These are phyloP conservation scores for Xanthoconium separans DNA, from an alignment of 1,284 basidiomycete genomes.

Conservation along the genomic window DNA sequence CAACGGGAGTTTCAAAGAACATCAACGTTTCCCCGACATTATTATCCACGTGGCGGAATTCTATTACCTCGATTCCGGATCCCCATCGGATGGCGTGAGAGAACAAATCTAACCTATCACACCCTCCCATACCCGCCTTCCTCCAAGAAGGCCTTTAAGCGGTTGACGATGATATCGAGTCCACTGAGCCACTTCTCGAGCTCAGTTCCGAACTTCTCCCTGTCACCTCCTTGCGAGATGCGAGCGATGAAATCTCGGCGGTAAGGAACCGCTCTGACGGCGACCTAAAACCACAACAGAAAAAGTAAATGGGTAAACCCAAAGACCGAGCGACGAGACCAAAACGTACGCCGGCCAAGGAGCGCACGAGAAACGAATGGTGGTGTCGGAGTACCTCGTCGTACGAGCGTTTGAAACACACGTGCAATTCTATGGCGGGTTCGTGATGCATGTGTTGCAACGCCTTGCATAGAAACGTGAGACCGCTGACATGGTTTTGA, in stretches of 20 bases:
- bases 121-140: constrained; percentile 67
- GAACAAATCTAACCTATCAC: constrained; percentile 8
- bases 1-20: constrained; percentile 8
- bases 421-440: constrained; percentile 68
- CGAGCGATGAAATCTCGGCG: constrained; percentile 85
- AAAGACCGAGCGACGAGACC: not conserved
- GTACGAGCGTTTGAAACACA: constrained; percentile 87
- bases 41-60: constrained; percentile 16
- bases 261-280: constrained; percentile 90
- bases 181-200: constrained; percentile 80
- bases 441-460: constrained; percentile 77
- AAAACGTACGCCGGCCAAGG: constrained; percentile 77
- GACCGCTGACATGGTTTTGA: constrained; percentile 17
- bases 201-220: constrained; percentile 73
- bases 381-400: constrained; percentile 80
- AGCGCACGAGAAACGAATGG: constrained; percentile 83
- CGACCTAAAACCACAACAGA: constrained; percentile 57
- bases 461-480: constrained; percentile 45
- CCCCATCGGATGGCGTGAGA: constrained; percentile 13
- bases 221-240: constrained; percentile 79
- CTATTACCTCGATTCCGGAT: constrained; percentile 25
- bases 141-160: constrained; percentile 68
- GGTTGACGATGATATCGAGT: constrained; percentile 69
- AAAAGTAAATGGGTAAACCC: constrained; percentile 1
- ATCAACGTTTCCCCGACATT: not conserved